Evolutionary conservation across 2,329 filamentous ascomycete genomes (phyloP).

Genomic region (Lachnellula cervina): DNA sequence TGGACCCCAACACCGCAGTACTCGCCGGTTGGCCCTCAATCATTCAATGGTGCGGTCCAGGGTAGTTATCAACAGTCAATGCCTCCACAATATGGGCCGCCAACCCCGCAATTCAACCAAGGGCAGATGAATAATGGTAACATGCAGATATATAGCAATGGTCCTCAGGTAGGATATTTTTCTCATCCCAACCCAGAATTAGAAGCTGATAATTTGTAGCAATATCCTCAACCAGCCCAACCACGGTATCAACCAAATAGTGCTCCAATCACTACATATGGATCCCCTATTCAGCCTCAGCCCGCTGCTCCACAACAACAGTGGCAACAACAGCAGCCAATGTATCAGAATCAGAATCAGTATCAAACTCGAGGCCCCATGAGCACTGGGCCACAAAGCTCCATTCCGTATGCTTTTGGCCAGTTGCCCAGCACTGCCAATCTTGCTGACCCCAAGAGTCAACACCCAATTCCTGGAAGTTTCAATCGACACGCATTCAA

Average conservation of each 20-base stretch:
- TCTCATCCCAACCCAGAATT: background rate
- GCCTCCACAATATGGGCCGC: constrained; percentile 40
- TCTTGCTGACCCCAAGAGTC: constrained; percentile 66
- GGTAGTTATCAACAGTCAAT: constrained; percentile 25
- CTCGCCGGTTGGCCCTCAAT: constrained; percentile 44
- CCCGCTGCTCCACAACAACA: constrained; percentile 28
- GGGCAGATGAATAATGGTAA: constrained; percentile 36
- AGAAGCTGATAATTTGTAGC: constrained; percentile 19
- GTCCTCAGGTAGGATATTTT: constrained; percentile 24
- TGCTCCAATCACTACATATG: constrained; percentile 31
- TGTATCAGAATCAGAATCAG: constrained; percentile 25
- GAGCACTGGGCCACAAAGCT: constrained; percentile 19
- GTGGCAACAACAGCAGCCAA: constrained; percentile 19
- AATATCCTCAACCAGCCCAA: constrained; percentile 27
- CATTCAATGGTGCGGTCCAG: constrained; percentile 43
- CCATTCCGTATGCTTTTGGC: constrained; percentile 68
- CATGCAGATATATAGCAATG: constrained; percentile 28
- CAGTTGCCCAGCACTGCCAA: constrained; percentile 68
- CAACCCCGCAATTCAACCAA: constrained; percentile 27
- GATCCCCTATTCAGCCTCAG: constrained; percentile 30
- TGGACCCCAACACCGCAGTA: constrained; percentile 55
- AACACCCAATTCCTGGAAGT: constrained; percentile 80
- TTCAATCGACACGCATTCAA: constrained; percentile 86
- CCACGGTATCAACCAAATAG: constrained; percentile 30
- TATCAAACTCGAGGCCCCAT: constrained; percentile 20